Conservation (phyloP, 2,329 filamentous ascomycete genomes). For the Fusarium secorum region DNA sequence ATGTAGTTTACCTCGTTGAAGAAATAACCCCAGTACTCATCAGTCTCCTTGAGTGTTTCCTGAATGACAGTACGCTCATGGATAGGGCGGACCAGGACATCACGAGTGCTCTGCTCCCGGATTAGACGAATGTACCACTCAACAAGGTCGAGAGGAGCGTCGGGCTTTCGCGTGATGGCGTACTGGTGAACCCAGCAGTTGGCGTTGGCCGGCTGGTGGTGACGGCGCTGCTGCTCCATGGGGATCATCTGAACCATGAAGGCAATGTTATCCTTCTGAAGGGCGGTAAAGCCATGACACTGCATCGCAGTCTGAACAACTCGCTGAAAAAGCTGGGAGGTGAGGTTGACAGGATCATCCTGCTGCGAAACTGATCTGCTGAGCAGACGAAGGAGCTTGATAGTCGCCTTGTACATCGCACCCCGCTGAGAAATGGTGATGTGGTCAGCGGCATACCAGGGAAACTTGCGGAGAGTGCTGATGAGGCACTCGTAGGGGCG, state of each 20-base stretch:
- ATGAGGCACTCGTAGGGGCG: constrained; percentile 72
- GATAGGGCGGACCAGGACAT: constrained; percentile 51
- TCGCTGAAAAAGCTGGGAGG: constrained; percentile 60
- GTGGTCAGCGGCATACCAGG: constrained; percentile 65
- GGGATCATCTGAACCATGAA: constrained; percentile 50
- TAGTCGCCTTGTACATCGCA: constrained; percentile 59
- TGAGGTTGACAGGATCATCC: constrained; percentile 56
- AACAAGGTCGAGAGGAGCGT: constrained; percentile 59
- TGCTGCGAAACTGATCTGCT: constrained; percentile 51
- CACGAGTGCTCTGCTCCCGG: constrained; percentile 58
- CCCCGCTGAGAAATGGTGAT: constrained; percentile 67
- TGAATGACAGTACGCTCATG: constrained; percentile 52
- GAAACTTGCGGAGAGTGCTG: constrained; percentile 68
- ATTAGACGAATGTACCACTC: constrained; percentile 67
- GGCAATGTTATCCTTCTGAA: constrained; percentile 68
- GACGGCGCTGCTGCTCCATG: constrained; percentile 47
- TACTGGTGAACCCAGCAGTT: constrained; percentile 62
- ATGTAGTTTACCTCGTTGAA: constrained; percentile 57
- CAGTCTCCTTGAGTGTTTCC: constrained; percentile 44
- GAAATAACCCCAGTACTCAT: constrained; percentile 62
- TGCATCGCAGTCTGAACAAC: constrained; percentile 60
- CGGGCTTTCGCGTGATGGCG: constrained; percentile 58
- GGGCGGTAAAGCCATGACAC: constrained; percentile 67
- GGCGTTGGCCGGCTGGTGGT: constrained; percentile 58
- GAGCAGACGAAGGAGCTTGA: constrained; percentile 59